These are phyloP conservation scores for Pseudoturritis turrita DNA, from an alignment of 345 rosid species.

Conservation along the genomic window DNA sequence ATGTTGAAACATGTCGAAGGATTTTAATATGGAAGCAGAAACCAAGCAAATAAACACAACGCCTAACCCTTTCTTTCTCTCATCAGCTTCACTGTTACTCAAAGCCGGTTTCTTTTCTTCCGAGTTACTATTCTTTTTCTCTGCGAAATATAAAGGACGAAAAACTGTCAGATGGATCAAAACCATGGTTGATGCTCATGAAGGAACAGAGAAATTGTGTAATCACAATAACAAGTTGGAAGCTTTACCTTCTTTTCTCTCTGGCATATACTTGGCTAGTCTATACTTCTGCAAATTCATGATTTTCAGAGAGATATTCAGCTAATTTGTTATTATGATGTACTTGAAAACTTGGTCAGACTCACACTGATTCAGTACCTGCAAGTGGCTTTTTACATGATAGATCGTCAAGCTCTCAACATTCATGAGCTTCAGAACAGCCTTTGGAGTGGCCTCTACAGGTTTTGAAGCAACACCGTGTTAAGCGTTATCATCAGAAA, in stretches of 20 bases:
- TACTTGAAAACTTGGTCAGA: neutral
- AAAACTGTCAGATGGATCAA: neutral
- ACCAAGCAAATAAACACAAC: neutral
- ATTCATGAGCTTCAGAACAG: constrained; percentile 85
- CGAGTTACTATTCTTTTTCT: constrained; percentile 45
- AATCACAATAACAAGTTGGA: constrained; percentile 1
- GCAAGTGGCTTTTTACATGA: constrained; percentile 94
- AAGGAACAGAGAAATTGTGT: constrained; percentile 3
- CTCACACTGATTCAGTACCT: constrained; percentile 41
- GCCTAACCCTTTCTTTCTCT: constrained; percentile 52
- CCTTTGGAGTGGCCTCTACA: constrained; percentile 95
- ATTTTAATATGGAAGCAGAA: constrained; percentile 10
- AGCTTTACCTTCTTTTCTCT: constrained; percentile 73
- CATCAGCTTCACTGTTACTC: constrained; percentile 47
- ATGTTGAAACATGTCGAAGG: neutral
- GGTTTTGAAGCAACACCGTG: constrained; percentile 13
- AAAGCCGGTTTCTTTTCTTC: constrained; percentile 59
- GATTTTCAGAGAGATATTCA: neutral
- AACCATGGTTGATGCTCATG: neutral
- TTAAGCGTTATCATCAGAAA: neutral
- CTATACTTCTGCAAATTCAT: constrained; percentile 74
- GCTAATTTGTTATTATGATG: constrained; percentile 1
- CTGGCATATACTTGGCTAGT: constrained; percentile 85
- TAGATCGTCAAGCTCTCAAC: constrained; percentile 85
- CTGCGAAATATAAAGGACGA: constrained; percentile 16